Conservation (phyloP, 73 alveolate species). For the Tetrahymena malaccensis region DNA sequence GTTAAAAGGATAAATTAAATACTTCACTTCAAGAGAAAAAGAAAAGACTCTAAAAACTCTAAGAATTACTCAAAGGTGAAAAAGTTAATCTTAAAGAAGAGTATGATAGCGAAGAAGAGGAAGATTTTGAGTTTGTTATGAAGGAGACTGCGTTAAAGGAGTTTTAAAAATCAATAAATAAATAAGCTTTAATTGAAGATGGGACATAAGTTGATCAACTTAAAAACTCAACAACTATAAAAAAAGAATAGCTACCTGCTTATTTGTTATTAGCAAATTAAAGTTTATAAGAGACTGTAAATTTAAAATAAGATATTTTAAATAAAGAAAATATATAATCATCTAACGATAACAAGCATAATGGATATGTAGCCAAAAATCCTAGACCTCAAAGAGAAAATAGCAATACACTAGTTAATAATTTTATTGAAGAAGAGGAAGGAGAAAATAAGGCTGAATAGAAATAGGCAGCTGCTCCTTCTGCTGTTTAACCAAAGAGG, state of each 20-base stretch:
- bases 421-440: background rate
- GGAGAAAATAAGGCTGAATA: background rate
- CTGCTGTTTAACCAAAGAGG: background rate
- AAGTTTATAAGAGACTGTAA: background rate
- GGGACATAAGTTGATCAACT: background rate
- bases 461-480: background rate
- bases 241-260: background rate
- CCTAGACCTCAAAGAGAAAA: background rate
- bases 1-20: background rate
- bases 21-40: background rate
- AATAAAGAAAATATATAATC: background rate
- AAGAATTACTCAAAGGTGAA: background rate
- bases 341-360: background rate
- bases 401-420: background rate
- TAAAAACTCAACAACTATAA: background rate
- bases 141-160: background rate
- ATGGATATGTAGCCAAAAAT: background rate
- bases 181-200: background rate
- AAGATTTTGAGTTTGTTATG: background rate
- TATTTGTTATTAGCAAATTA: background rate
- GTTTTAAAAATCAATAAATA: background rate
- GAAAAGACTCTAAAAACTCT: background rate
- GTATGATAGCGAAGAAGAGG: background rate
- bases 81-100: background rate
- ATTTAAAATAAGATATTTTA: background rate